Evolutionary conservation across 805 yeast species (phyloP).

Genomic region (Cyberlindnera lachancei): DNA sequence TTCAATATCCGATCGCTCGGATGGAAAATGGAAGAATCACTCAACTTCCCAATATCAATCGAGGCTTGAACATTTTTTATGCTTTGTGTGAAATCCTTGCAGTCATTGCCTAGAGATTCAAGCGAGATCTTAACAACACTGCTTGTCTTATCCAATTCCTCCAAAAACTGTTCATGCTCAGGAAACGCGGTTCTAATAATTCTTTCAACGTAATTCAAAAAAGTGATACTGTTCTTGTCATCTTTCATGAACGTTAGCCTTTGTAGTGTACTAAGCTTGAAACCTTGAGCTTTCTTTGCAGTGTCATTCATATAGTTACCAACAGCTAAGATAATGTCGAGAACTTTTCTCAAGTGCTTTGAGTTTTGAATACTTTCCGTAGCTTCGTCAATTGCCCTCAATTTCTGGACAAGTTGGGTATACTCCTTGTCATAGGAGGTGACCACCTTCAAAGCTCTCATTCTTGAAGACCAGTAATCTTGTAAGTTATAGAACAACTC

Average conservation of each 20-base stretch:
- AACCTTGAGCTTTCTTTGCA: slow-evolving; percentile 62
- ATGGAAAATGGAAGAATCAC: slow-evolving; percentile 55
- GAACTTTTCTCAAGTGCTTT: slow-evolving; percentile 44
- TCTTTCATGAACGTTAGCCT: slow-evolving; percentile 64
- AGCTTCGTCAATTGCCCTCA: slow-evolving; percentile 53
- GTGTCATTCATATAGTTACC: slow-evolving; percentile 78
- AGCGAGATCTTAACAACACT: slow-evolving; percentile 55
- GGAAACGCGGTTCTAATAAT: slow-evolving; percentile 60
- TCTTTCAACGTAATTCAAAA: slow-evolving; percentile 69
- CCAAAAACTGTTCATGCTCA: slow-evolving; percentile 51
- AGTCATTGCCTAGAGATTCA: slow-evolving; percentile 54
- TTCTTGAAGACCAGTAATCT: slow-evolving; percentile 65
- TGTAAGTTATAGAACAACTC: slow-evolving; percentile 62
- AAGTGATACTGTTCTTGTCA: slow-evolving; percentile 58
- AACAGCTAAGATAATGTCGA: slow-evolving; percentile 60
- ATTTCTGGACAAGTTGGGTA: slow-evolving; percentile 47
- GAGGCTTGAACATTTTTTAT: slow-evolving; percentile 47
- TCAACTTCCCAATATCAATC: slow-evolving; percentile 54
- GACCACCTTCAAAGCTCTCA: slow-evolving; percentile 50
- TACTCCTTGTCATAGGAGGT: slow-evolving; percentile 59
- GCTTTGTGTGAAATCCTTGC: slow-evolving; percentile 43
- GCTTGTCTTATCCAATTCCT: slow-evolving; percentile 46
- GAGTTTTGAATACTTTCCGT: slow-evolving; percentile 47
- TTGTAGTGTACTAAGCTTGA: slow-evolving; percentile 60
- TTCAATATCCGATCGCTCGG: slow-evolving; percentile 56